These are phyloP conservation scores for Tolypocladium cylindrosporum DNA, from an alignment of 2,329 filamentous ascomycete species.

Conservation along the genomic window DNA sequence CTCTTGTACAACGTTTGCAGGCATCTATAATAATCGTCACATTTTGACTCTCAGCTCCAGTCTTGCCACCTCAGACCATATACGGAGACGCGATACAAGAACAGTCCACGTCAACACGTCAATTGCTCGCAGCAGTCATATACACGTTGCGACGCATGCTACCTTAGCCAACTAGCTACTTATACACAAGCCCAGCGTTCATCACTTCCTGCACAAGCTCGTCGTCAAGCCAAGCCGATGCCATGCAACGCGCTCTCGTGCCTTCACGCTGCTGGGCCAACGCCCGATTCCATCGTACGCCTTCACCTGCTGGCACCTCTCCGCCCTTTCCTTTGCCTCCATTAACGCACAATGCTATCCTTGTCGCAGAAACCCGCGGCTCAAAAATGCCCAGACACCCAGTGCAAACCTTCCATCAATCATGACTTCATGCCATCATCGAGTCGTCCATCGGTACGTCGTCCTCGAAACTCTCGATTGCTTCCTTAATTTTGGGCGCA, in stretches of 20 bases:
- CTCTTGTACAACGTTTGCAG: too few species aligned
- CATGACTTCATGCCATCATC: conserved; percentile 43
- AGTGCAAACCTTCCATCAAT: conserved; percentile 10
- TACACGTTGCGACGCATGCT: background rate
- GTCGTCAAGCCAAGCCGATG: conserved; percentile 13
- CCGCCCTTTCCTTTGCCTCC: background rate
- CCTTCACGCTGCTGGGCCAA: conserved; percentile 4
- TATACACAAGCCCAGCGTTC: background rate
- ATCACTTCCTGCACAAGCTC: background rate
- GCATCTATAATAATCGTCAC: too few species aligned
- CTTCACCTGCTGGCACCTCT: background rate
- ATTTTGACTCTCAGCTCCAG: too few species aligned
- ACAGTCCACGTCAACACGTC: background rate
- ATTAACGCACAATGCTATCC: conserved; percentile 7
- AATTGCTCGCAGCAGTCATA: background rate
- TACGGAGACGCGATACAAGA: too few species aligned
- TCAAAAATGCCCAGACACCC: background rate
- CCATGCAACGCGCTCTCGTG: conserved; percentile 23
- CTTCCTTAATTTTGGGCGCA: conserved; percentile 88
- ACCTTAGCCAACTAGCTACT: background rate
- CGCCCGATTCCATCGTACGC: background rate
- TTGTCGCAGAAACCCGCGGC: background rate
- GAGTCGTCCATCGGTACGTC: conserved; percentile 62
- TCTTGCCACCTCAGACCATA: too few species aligned
- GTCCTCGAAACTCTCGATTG: conserved; percentile 84